phyloP scores from a whole-genome alignment of 1,284 basidiomycete species.

The Cryptococcus sp. region DNA sequence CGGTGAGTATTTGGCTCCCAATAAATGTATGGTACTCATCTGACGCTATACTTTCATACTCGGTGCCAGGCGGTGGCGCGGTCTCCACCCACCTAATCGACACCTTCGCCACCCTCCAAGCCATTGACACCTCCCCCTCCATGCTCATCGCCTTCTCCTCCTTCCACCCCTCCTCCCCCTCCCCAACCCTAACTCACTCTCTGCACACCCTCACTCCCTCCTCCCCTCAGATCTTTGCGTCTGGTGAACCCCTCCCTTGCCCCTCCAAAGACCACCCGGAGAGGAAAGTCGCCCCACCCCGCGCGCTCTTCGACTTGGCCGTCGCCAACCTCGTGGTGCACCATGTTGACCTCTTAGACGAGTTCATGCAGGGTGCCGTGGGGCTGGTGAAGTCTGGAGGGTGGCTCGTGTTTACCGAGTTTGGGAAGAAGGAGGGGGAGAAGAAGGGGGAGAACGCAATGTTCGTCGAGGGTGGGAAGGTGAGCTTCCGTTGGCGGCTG shows the following conservation, averaged over 20 bases:
- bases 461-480: neutral
- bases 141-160: constrained; percentile 32
- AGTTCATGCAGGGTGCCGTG: constrained; percentile 27
- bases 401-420: constrained; percentile 35
- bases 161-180: constrained; percentile 8
- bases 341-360: constrained; percentile 33
- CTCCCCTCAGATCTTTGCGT: constrained; percentile 10
- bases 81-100: constrained; percentile 31
- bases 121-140: constrained; percentile 32
- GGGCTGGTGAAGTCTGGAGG: constrained; percentile 27
- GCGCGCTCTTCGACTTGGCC: constrained; percentile 28
- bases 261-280: constrained; percentile 19
- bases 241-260: constrained; percentile 8
- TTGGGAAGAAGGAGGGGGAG: constrained; percentile 15
- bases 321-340: constrained; percentile 38
- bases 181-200: constrained; percentile 15
- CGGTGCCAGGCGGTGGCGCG: constrained; percentile 29
- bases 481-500: neutral
- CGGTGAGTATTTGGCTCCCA: constrained; percentile 18
- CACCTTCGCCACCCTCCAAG: constrained; percentile 29
- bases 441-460: neutral
- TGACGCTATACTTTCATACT: too few species aligned
- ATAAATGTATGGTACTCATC: too few species aligned
- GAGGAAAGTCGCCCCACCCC: constrained; percentile 20
- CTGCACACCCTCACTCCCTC: constrained; percentile 22